Evolutionary conservation across 257 asterid species (phyloP).

Genomic region (Rhazya stricta): DNA sequence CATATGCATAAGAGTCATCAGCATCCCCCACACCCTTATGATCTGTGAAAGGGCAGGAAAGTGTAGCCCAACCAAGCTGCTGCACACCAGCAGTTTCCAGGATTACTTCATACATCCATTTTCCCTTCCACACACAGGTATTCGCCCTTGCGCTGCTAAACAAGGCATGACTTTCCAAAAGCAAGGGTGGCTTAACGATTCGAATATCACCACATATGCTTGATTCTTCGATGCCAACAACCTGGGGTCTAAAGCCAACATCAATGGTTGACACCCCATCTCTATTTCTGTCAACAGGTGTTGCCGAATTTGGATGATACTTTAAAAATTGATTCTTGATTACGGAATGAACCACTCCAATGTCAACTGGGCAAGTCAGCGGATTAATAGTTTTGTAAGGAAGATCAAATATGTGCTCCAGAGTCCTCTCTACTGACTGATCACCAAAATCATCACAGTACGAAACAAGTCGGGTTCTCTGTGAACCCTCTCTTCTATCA

Average conservation of each 20-base stretch:
- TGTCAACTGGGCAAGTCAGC: conserved; percentile 49
- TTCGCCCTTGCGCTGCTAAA: conserved; percentile 86
- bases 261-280: conserved; percentile 53
- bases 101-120: conserved; percentile 97
- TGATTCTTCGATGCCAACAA: conserved; percentile 66
- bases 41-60: conserved; percentile 80
- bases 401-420: conserved; percentile 83
- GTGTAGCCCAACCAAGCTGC: conserved; percentile 95
- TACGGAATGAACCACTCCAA: conserved; percentile 44
- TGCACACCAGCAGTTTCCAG: conserved; percentile 91
- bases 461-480: conserved; percentile 64
- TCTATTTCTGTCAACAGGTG: conserved; percentile 28
- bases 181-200: conserved; percentile 55
- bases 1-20: conserved; percentile 90
- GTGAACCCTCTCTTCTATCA: conserved; percentile 57
- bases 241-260: conserved; percentile 35
- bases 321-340: conserved; percentile 52
- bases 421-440: conserved; percentile 83
- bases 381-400: conserved; percentile 60
- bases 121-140: conserved; percentile 93
- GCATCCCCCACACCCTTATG: conserved; percentile 94
- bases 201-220: conserved; percentile 84
- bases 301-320: conserved; percentile 41
- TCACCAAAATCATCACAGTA: conserved; percentile 82
- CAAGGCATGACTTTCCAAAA: conserved; percentile 80